Conservation (phyloP, 2,329 filamentous ascomycete species). For the Stemphylium vesicarium region DNA sequence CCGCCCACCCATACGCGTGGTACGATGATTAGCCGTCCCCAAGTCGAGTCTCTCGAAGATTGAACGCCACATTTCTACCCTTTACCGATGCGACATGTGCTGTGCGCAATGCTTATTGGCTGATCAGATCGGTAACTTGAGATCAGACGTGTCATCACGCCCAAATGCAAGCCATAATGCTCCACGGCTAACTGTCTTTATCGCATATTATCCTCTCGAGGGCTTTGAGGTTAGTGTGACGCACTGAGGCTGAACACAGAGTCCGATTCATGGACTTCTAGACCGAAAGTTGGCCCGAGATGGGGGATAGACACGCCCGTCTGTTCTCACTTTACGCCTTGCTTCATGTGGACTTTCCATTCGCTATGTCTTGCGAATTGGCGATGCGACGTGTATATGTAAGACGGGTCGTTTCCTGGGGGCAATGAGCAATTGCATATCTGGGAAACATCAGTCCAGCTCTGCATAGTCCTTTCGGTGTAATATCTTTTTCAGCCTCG, state of each 20-base stretch:
- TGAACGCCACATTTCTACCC: neutral
- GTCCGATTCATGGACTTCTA: neutral
- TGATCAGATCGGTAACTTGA: neutral
- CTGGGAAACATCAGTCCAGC: neutral
- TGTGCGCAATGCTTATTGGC: no score
- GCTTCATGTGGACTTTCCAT: no score
- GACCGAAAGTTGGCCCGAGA: constrained; percentile 1
- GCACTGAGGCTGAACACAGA: neutral
- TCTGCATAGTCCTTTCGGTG: neutral
- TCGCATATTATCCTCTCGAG: neutral
- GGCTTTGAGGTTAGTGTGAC: neutral
- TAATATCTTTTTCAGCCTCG: neutral
- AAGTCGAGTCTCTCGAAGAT: neutral
- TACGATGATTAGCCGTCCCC: neutral
- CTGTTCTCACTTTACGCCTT: neutral
- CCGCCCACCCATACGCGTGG: neutral
- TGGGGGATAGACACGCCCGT: neutral
- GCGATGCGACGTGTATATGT: neutral
- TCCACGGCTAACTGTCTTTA: neutral
- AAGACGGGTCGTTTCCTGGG: neutral
- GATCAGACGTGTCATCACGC: neutral
- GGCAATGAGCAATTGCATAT: neutral
- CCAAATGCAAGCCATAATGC: neutral
- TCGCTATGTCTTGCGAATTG: neutral
- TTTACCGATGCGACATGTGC: no score